Base-by-base conservation (phyloP, 768 basidiomycete species). In the Pleurotus citrinopileatus region DNA sequence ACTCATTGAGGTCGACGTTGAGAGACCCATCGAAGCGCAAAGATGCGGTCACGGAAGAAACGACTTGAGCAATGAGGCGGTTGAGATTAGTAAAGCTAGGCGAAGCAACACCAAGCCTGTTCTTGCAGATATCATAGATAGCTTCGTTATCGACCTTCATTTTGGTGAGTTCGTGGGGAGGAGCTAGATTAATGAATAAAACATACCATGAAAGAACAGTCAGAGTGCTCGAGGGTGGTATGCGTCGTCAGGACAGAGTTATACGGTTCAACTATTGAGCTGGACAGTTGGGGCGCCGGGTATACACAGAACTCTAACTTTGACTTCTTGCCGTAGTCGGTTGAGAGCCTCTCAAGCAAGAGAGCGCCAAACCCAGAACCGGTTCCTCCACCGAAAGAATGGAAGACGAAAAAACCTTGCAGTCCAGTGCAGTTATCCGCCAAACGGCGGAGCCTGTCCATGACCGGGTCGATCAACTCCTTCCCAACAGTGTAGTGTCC, bases 331-430 rank as follows among this genome's bases (percentile, higher is more conserved):
- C 96, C 96, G 63, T 97, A 99, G 71, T 99, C 96, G 55, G 89
- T 89, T 15, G 95, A 95, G 50, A 99, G 85, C 60, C 91, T 86
- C 75, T 98, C 96, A 56, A 99, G 85, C 50, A 98, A 83, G 61
- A 98, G 84, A 48, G 96, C 94, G 64, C 96, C 96, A 68, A 99
- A 96, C 60, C 96, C 96, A 55, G 96, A 99, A 58, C 96, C 96
- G 59, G 96, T 98, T 73, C 96, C 96, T 66, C 96, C 96, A 70
- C 96, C 96, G 71, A 99, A 98, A 45, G 96, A 99, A 79, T 98
- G 96, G 87, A 98, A 98, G 63, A 97, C 94, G 69, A 98, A 98
- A 81, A 98, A 99, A 57, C 96, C 96, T 72, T 98, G 96, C 23
- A 98, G 86, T 64, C 96, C 96, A 52, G 82, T 80, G 77, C 96